Percentiles rank a stretch among this genome's conserved stretches.
phyloP scores from a whole-genome alignment of 2,329 filamentous ascomycete species.

The Talaromyces sp. region DNA sequence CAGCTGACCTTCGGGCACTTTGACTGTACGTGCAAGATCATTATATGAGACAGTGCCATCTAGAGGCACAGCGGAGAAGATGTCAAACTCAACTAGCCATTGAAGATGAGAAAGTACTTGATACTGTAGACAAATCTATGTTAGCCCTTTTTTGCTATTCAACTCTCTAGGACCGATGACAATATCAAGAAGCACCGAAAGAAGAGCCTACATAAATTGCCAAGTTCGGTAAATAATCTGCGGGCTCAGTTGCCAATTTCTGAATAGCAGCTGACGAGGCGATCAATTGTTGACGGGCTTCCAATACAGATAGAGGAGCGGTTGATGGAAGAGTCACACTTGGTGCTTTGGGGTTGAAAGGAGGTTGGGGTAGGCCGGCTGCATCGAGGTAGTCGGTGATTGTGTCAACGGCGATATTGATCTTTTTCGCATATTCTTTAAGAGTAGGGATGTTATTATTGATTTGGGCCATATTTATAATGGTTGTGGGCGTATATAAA shows the following conservation, averaged over 20 bases:
- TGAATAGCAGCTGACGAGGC: background rate
- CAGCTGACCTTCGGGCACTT: constrained; percentile 19
- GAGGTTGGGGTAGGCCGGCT: background rate
- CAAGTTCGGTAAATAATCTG: background rate
- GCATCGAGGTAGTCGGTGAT: background rate
- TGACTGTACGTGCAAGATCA: constrained; percentile 7
- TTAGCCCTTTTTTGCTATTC: background rate
- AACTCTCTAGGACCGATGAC: background rate
- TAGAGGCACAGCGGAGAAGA: background rate
- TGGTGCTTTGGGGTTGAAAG: background rate
- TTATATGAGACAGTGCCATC: background rate
- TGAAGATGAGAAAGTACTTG: background rate
- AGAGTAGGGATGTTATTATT: background rate
- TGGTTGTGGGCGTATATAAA: no score
- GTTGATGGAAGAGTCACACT: background rate
- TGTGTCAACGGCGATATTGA: background rate
- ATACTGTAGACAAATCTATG: background rate
- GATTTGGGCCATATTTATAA: background rate
- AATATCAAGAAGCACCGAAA: background rate
- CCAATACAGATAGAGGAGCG: background rate
- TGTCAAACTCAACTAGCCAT: background rate
- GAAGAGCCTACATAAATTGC: background rate
- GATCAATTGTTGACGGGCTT: background rate
- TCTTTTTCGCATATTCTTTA: background rate
- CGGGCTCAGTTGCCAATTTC: background rate